Evolutionary conservation across 1,284 basidiomycete genomes (phyloP).

Genomic region (Heterobasidion parviporum): DNA sequence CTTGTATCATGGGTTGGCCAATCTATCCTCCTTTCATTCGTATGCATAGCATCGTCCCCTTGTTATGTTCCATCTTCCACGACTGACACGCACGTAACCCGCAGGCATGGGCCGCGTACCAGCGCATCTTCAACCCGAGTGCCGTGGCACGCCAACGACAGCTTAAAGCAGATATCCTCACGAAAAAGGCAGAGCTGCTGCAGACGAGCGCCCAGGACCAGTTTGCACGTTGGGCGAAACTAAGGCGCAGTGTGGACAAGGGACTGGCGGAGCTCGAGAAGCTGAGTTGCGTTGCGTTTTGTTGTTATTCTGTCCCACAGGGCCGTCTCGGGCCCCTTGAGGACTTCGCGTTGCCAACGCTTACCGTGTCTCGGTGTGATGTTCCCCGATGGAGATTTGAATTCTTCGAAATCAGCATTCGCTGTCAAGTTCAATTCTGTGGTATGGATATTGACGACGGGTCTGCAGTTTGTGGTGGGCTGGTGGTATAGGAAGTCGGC

Average conservation of each 20-base stretch:
- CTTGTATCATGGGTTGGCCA: constrained; percentile 84
- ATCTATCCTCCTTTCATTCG: constrained; percentile 70
- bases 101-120: constrained; percentile 65
- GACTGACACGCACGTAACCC: neutral
- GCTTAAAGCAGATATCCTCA: constrained; percentile 73
- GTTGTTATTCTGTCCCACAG: neutral
- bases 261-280: constrained; percentile 90
- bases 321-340: neutral
- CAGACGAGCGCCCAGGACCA: constrained; percentile 94
- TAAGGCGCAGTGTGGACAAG: constrained; percentile 88
- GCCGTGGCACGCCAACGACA: constrained; percentile 48
- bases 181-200: constrained; percentile 78
- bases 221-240: constrained; percentile 97
- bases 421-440: constrained; percentile 64
- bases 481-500: constrained; percentile 85
- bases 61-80: neutral
- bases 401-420: constrained; percentile 61
- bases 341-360: neutral
- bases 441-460: constrained; percentile 80
- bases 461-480: constrained; percentile 72
- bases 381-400: constrained; percentile 58
- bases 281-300: constrained; percentile 57
- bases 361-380: constrained; percentile 1
- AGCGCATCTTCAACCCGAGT: constrained; percentile 53
- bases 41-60: constrained; percentile 30